Evolutionary conservation across 768 basidiomycete genomes (phyloP).

Genomic region (Mycena epipterygia): DNA sequence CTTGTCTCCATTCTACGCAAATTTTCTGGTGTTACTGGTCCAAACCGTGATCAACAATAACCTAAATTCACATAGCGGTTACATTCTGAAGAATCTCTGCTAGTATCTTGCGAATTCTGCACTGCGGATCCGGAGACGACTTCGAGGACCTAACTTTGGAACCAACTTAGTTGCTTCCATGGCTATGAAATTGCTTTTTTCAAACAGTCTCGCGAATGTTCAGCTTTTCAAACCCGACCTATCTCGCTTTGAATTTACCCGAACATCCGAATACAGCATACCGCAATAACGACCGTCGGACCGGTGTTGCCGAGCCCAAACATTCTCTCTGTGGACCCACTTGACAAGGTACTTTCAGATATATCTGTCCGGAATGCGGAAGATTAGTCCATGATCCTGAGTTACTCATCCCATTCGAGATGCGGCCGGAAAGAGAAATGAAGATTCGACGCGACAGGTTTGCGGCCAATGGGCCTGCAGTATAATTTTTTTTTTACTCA

Average conservation of each 20-base stretch:
- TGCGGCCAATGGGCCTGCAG: neutral
- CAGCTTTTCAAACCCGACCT: neutral
- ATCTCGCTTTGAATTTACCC: neutral
- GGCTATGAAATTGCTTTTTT: neutral
- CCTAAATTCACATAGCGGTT: too few relatives aligned
- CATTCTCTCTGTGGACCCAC: too few relatives aligned
- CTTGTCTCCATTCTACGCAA: conserved; percentile 4
- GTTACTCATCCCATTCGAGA: too few relatives aligned
- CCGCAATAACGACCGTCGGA: too few relatives aligned
- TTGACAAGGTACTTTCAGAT: too few relatives aligned
- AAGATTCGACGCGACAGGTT: neutral
- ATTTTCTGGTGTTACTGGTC: neutral
- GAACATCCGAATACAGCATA: too few relatives aligned
- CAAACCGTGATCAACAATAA: neutral
- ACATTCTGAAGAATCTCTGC: neutral
- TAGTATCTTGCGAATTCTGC: neutral
- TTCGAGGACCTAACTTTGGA: neutral
- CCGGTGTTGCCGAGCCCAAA: too few relatives aligned
- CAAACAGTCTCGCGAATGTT: neutral
- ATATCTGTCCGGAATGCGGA: too few relatives aligned
- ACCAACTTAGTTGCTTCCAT: conserved; percentile 2
- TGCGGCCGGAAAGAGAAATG: neutral
- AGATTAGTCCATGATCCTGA: too few relatives aligned
- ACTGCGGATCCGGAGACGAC: neutral
- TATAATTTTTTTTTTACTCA: neutral